Base-by-base conservation (phyloP, 1,284 basidiomycete species). In the Wallemia hederae region DNA sequence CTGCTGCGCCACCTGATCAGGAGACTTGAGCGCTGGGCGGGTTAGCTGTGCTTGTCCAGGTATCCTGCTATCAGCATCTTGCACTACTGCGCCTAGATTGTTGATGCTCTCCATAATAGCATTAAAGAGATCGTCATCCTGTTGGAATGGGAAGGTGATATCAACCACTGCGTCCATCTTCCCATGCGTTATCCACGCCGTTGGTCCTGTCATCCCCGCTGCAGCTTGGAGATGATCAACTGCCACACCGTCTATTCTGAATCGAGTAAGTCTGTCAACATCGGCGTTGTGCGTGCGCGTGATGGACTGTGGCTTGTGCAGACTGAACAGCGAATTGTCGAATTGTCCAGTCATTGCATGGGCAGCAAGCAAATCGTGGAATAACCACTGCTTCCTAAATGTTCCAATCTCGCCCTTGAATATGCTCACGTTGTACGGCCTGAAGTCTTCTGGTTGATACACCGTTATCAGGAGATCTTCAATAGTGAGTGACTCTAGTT, bases 111-210 rank as follows among this genome's bases (percentile, higher is more conserved):
- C 62, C 64, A 34, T 59, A 62, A 15, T 60, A 34, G 66, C 65
- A 58, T 69, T 72, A 34, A 74, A 67, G 67, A 68, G 66, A 64
- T 83, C 81, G 59, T 82, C 80, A 60, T 80, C 75, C 9, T 80
- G 78, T 66, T 89, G 82, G 24, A 80, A 80, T 15, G 94, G 91
- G 71, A 99, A 96, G 68, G 91, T 90, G 72, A 99, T 90, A 72
- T 99, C 92, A 22, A 97, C 78, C 1, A 99, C 94, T 1, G 90
- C 85, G 67, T 99, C 92, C 28, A 96, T 80, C 71, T 92, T 92
- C 58, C 94, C 94, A 0, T 89, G 87, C 1, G 83, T 85, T 64
- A 99, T 89, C 92, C 94, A 98, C 2, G 87, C 88, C 63, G 97
- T 81, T 2, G 92, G 90, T 0, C 92, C 89, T 0, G 71, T 71